Evolutionary conservation across 805 yeast species (phyloP), one percentile per base, ranked within the genome.

Genomic region (Barnettozyma vustinii): DNA sequence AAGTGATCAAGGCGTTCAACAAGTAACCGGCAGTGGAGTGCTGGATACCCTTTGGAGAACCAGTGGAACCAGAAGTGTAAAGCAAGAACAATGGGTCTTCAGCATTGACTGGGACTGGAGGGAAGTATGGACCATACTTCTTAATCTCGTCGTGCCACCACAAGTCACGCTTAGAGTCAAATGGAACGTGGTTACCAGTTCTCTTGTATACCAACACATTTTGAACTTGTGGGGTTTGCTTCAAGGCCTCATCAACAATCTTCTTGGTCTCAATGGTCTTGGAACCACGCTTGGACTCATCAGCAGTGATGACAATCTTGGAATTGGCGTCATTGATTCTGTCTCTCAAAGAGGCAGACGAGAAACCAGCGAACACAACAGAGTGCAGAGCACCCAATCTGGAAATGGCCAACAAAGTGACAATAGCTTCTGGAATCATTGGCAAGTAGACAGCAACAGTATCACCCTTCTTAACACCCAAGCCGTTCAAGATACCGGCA

Each of bases 271-370:
- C 83, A 56, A 85, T 82, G 58, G 82, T 81, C 68, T 81, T 85
- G 49, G 92, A 91, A 60, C 94, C 96, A 70, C 96, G 78, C 65
- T 79, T 79, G 53, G 87, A 83, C 68, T 87, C 94, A 70, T 87
- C 94, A 52, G 88, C 76, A 52, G 95, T 87, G 63, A 87, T 79
- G 51, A 87, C 83, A 39, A 84, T 77, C 62, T 77, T 82, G 40
- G 88, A 83, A 57, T 76, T 69, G 36, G 91, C 94, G 68, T 94
- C 96, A 52, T 77, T 76, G 57, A 91, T 84, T 68, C 99, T 83
- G 72, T 92, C 98, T 62, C 78, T 79, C 63, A 94, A 80, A 15
- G 97, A 91, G 39, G 96, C 92, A 27, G 97, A 84, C 26, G 95
- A 84, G 67, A 87, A 87, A 6, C 96, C 96, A 26, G 95, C 95